Percentiles rank a stretch among this genome's conserved stretches.
Evolutionary conservation across 1,284 basidiomycete species (phyloP).

Genomic region (Takashimella tepidaria): DNA sequence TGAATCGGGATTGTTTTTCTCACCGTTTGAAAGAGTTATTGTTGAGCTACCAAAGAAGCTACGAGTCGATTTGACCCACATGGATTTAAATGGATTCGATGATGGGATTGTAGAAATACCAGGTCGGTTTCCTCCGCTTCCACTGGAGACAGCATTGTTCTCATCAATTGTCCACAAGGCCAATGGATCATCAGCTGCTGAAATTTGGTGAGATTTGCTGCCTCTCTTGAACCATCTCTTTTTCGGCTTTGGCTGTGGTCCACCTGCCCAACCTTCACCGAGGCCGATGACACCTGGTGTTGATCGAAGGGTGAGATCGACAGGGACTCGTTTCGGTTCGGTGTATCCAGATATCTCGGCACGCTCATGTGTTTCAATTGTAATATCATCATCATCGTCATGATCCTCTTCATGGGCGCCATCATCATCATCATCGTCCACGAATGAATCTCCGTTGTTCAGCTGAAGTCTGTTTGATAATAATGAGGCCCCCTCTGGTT

Average conservation of each 20-base stretch:
- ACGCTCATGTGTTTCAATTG: background rate
- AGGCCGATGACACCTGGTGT: conserved; percentile 26
- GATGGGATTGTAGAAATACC: background rate
- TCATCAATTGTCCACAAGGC: background rate
- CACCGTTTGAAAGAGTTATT: background rate
- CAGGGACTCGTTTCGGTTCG: background rate
- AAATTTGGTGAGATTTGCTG: background rate
- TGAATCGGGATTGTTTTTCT: background rate
- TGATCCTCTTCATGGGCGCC: background rate
- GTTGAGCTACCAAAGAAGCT: background rate
- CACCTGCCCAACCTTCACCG: conserved; percentile 36
- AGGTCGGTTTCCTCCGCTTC: background rate
- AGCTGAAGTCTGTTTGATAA: too few relatives aligned
- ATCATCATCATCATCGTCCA: background rate
- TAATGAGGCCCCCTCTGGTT: too few relatives aligned
- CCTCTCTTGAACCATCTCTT: background rate
- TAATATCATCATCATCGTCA: background rate
- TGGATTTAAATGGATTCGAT: background rate
- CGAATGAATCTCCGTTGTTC: background rate
- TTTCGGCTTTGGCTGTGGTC: conserved; percentile 1
- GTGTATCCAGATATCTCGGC: background rate
- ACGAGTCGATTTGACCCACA: background rate
- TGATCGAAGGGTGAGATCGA: conserved; percentile 17
- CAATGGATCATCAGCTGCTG: background rate
- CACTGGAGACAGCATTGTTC: background rate